Evolutionary conservation across 345 rosid genomes (phyloP), one percentile per base, ranked within the genome.

Genomic region (Balakata baccata): DNA sequence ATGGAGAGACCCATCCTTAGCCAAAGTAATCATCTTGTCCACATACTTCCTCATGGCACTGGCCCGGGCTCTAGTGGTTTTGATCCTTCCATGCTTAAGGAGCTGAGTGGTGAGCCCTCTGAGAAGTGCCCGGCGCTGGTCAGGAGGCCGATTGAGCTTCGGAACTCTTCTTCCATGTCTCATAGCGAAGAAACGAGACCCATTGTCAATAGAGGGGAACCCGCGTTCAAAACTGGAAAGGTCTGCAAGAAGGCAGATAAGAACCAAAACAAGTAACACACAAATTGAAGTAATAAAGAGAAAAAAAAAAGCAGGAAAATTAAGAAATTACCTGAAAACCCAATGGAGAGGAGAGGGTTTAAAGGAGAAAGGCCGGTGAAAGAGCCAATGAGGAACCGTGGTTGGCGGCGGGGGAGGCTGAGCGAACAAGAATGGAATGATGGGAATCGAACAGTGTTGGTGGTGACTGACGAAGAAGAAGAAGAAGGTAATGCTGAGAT

Each of bases 101-200:
- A 94, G 96, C 86, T 94, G 97, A 50, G 97, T 92, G 8, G 97
- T 94, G 53, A 94, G 97, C 41, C 97, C 97, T 46, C 97, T 87
- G 6, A 94, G 83, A 6, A 94, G 88, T 7, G 97, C 98, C 60
- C 85, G 81, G 0, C 97, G 85, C 80, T 93, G 98, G 81, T 90
- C 98, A 0, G 97, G 97, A 14, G 98, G 98, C 70, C 98, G 83
- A 61, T 90, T 94, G 37, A 94, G 92, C 87, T 90, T 94, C 58
- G 98, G 96, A 9, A 94, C 97, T 51, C 88, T 78, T 69, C 85
- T 79, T 20, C 96, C 98, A 49, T 94, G 98, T 47, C 98, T 83
- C 98, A 94, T 94, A 0, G 90, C 92, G 49, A 60, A 90, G 7
- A 94, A n/a, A 23, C 92, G 94, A 71, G 84, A 66, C 3, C 96